Evolutionary conservation across 192 early-diverging fungal genomes (phyloP).

Genomic region (Coemansia pectinata): DNA sequence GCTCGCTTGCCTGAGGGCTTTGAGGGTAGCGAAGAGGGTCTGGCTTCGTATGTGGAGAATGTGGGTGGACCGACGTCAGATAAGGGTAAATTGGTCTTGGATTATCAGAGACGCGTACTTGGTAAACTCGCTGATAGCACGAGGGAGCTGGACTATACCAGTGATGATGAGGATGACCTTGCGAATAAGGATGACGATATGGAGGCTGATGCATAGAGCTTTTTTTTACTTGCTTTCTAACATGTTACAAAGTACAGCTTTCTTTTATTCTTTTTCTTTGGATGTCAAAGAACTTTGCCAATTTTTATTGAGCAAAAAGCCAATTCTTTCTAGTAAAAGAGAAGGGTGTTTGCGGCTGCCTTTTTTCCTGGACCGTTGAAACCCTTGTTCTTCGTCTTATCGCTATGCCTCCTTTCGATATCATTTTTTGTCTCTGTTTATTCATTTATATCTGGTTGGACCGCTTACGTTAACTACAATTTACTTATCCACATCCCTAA

Average conservation of each 20-base stretch:
- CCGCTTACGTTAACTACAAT: too few species aligned
- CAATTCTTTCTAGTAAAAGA: not conserved
- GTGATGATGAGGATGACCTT: conserved; percentile 40
- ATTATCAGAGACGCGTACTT: conserved; percentile 64
- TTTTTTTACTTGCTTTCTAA: not conserved
- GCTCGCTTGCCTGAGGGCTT: conserved; percentile 33
- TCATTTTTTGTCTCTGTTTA: not conserved
- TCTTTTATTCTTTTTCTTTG: not conserved
- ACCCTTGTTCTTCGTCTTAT: not conserved
- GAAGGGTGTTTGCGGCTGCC: not conserved
- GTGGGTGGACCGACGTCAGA: conserved; percentile 52
- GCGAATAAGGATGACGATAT: not conserved
- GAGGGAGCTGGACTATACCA: conserved; percentile 45
- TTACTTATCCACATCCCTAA: not conserved
- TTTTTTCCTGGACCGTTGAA: not conserved
- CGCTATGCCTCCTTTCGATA: not conserved
- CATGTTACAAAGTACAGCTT: not conserved
- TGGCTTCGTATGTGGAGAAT: conserved; percentile 50
- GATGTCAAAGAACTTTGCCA: not conserved
- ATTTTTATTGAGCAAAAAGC: not conserved
- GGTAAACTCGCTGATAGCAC: conserved; percentile 49
- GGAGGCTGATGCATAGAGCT: not conserved
- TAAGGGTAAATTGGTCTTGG: conserved; percentile 52
- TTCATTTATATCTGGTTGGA: too few species aligned
- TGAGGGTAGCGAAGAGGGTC: conserved; percentile 22